Evolutionary conservation across 2,329 filamentous ascomycete species (phyloP).

Genomic region (Mollisiaceae sp.): DNA sequence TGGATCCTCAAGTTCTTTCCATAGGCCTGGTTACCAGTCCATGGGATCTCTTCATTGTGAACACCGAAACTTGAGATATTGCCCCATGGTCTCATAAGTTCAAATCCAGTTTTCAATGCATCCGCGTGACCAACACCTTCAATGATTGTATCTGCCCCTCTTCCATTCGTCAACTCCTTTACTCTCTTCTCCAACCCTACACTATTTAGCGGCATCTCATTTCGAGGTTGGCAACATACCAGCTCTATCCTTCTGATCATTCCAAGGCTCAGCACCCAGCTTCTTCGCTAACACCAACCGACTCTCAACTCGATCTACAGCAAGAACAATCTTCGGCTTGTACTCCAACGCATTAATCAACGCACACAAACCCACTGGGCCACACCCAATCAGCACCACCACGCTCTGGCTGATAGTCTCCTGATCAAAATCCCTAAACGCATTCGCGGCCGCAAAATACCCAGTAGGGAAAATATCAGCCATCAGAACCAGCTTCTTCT

Average conservation of each 20-base stretch:
- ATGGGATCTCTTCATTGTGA: slow-evolving; percentile 64
- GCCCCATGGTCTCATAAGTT: slow-evolving; percentile 74
- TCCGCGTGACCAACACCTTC: slow-evolving; percentile 76
- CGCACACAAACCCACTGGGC: slow-evolving; percentile 84
- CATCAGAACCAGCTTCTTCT: slow-evolving; percentile 82
- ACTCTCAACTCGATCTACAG: slow-evolving; percentile 77
- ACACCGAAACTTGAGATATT: slow-evolving; percentile 78
- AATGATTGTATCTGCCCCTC: slow-evolving; percentile 85
- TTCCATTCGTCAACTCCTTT: slow-evolving; percentile 74
- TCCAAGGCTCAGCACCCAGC: slow-evolving; percentile 82
- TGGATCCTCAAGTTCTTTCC: slow-evolving; percentile 72
- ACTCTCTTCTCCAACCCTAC: slow-evolving; percentile 64
- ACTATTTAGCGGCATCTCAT: neutral
- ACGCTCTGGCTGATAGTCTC: slow-evolving; percentile 69
- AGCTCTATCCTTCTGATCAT: slow-evolving; percentile 71
- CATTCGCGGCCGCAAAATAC: slow-evolving; percentile 82
- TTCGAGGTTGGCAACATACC: slow-evolving; percentile 43
- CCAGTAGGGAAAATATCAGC: slow-evolving; percentile 91
- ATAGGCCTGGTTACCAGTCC: slow-evolving; percentile 68
- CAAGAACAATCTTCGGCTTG: slow-evolving; percentile 76
- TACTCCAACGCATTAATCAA: slow-evolving; percentile 77
- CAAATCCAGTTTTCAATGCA: slow-evolving; percentile 72
- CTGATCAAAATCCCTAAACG: slow-evolving; percentile 63
- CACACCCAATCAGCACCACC: slow-evolving; percentile 83
- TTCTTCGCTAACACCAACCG: slow-evolving; percentile 74